Evolutionary conservation across 2,329 filamentous ascomycete genomes (phyloP).

Genomic region (Fusarium albosuccineum): DNA sequence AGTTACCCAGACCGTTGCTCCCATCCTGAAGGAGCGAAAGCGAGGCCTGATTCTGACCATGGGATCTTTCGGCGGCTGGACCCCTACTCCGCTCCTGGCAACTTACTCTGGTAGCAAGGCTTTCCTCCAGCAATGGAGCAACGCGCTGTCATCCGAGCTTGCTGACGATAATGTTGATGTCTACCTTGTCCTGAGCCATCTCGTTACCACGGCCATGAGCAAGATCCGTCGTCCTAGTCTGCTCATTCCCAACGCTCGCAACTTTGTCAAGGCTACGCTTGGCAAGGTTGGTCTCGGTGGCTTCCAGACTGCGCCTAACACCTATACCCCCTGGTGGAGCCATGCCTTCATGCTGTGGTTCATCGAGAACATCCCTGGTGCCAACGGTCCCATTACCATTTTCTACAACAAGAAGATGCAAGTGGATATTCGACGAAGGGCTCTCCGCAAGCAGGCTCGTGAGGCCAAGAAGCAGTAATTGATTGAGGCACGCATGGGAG

Average conservation of each 20-base stretch:
- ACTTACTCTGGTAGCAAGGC: slow-evolving; percentile 99
- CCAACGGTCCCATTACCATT: slow-evolving; percentile 61
- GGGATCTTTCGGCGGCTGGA: slow-evolving; percentile 94
- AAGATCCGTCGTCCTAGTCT: slow-evolving; percentile 87
- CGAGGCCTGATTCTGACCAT: slow-evolving; percentile 94
- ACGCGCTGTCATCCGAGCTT: slow-evolving; percentile 85
- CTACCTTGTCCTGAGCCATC: slow-evolving; percentile 91
- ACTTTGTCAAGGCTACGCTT: slow-evolving; percentile 84
- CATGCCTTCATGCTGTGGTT: slow-evolving; percentile 91
- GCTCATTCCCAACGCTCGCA: slow-evolving; percentile 83
- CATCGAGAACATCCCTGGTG: slow-evolving; percentile 71
- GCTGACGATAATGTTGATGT: slow-evolving; percentile 85
- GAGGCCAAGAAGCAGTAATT: slow-evolving; percentile 77
- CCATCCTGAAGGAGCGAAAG: slow-evolving; percentile 86
- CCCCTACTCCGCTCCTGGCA: slow-evolving; percentile 91
- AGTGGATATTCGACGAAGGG: slow-evolving; percentile 82
- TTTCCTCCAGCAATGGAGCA: slow-evolving; percentile 97
- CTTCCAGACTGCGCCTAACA: slow-evolving; percentile 83
- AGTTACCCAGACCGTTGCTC: slow-evolving; percentile 86
- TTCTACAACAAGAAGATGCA: slow-evolving; percentile 77
- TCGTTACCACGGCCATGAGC: slow-evolving; percentile 96
- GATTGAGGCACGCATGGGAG: not conserved
- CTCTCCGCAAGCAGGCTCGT: slow-evolving; percentile 85
- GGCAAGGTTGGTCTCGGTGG: slow-evolving; percentile 85
- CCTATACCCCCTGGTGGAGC: slow-evolving; percentile 92